Base-by-base conservation (phyloP, 805 yeast species). In the Candida vartiovaarae region DNA sequence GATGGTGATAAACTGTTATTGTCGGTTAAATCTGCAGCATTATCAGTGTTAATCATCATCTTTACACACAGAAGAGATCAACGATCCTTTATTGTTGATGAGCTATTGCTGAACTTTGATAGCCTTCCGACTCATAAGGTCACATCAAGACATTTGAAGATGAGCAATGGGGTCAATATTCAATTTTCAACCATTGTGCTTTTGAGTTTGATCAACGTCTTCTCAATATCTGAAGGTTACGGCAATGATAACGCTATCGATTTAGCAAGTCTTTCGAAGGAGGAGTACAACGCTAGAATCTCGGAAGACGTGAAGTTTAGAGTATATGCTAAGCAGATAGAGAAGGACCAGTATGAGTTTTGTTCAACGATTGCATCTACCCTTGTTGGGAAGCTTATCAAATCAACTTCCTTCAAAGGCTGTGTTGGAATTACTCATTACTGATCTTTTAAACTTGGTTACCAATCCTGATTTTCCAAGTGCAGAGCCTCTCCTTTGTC, bases 391-490 rank as follows among this genome's bases (percentile, higher is more conserved):
- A 57, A 52, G 35, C 28, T 67, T 30, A 47, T 64, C 6, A 56
- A 55, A 30, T 59, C 64, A 42, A 63, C 71, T 2, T 51, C 52
- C 2, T 49, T 51, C 11, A 69, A 65, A 43, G 66, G 66, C 60
- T 32, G 56, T 69, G 3, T 52, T 84, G 33, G 88, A 82, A 31
- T 52, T 71, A 20, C 64, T 82, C 28, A 51, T 82, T 1, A 75
- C 73, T 36, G 95, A 86, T 52, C 60, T 84, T 23, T 45, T 78
- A 6, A 47, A 55, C 0, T 58, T 84, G 42, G 53, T 84, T 8
- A 59, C 64, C 2, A 60, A 60, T 7, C 85, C 88, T 0, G 81
- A 78, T 43, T 86, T 82, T 77, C 69, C 87, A 0, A 76, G 76
- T 0, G 70, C 81, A 1, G 84, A 77, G 46, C 50, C 66, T 0